Conservation (phyloP, 768 basidiomycete species). For the Agrocybe praecox region DNA sequence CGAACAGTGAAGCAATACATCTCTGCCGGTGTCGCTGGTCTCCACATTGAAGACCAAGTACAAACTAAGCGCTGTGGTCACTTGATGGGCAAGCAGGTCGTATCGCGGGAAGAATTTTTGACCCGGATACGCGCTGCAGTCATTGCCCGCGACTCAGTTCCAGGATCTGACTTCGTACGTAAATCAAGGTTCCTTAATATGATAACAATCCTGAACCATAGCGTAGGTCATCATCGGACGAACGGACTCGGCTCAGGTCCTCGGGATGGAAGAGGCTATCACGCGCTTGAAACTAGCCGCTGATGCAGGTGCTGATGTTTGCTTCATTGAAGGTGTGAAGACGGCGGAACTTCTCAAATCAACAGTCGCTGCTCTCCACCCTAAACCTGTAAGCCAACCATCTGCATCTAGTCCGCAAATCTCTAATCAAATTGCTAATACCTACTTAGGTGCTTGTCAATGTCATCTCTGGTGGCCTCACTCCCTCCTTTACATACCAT, state of each 20-base stretch:
- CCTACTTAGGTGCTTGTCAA: slow-evolving; percentile 66
- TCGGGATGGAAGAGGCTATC: slow-evolving; percentile 81
- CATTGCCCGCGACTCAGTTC: slow-evolving; percentile 73
- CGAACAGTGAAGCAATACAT: slow-evolving; percentile 72
- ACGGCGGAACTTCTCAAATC: slow-evolving; percentile 63
- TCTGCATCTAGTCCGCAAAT: background rate
- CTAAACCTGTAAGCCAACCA: slow-evolving; percentile 57
- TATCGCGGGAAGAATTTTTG: slow-evolving; percentile 74
- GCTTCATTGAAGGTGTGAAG: slow-evolving; percentile 82
- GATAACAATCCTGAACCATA: background rate
- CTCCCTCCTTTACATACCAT: slow-evolving; percentile 70
- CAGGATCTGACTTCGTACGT: slow-evolving; percentile 71
- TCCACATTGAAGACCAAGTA: slow-evolving; percentile 83
- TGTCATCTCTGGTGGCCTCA: slow-evolving; percentile 78
- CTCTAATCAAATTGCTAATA: background rate
- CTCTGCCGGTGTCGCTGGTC: slow-evolving; percentile 67
- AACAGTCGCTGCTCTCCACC: slow-evolving; percentile 69
- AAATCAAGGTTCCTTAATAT: background rate
- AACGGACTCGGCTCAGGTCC: slow-evolving; percentile 78
- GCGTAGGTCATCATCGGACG: slow-evolving; percentile 69
- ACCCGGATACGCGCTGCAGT: slow-evolving; percentile 79
- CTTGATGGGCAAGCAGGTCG: slow-evolving; percentile 78
- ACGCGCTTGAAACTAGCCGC: slow-evolving; percentile 70
- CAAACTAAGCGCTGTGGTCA: slow-evolving; percentile 83
- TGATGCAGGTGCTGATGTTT: slow-evolving; percentile 77